These are phyloP conservation scores for Tulasnella sp. DNA, from an alignment of 768 basidiomycete genomes.

Conservation along the genomic window DNA sequence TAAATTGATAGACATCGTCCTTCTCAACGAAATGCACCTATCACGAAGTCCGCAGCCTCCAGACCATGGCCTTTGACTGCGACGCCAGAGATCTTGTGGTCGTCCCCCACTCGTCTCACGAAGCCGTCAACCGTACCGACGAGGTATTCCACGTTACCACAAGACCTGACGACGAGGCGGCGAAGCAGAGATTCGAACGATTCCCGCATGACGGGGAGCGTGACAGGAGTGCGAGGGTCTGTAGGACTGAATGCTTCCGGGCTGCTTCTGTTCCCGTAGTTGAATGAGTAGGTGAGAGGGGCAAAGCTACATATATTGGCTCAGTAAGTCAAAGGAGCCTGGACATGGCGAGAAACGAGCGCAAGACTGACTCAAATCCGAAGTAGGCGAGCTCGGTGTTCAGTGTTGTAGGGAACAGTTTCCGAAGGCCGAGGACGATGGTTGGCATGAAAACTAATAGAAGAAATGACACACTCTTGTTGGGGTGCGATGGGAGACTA, in stretches of 20 bases:
- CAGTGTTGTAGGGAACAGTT: background rate
- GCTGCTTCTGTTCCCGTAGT: background rate
- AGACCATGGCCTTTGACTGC: conserved; percentile 15
- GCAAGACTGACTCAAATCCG: background rate
- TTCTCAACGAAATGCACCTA: background rate
- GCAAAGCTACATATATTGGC: background rate
- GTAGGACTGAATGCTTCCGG: background rate
- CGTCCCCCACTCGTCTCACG: conserved; percentile 16
- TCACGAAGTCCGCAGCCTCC: background rate
- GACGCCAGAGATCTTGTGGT: conserved; percentile 12
- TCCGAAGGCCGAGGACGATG: background rate
- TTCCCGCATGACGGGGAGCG: too few species aligned
- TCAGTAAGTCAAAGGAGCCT: background rate
- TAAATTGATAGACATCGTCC: too few species aligned
- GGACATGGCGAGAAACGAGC: background rate
- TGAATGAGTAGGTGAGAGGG: background rate
- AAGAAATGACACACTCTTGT: too few species aligned
- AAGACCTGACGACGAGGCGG: too few species aligned
- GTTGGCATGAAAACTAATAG: background rate
- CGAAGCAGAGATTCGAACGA: too few species aligned
- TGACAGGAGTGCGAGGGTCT: too few species aligned
- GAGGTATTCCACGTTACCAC: too few species aligned
- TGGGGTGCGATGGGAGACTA: background rate
- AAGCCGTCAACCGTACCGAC: conserved; percentile 27
- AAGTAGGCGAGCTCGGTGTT: background rate